phyloP scores from a whole-genome alignment of 2,329 filamentous ascomycete species.

The Chaetothyriales sp. region DNA sequence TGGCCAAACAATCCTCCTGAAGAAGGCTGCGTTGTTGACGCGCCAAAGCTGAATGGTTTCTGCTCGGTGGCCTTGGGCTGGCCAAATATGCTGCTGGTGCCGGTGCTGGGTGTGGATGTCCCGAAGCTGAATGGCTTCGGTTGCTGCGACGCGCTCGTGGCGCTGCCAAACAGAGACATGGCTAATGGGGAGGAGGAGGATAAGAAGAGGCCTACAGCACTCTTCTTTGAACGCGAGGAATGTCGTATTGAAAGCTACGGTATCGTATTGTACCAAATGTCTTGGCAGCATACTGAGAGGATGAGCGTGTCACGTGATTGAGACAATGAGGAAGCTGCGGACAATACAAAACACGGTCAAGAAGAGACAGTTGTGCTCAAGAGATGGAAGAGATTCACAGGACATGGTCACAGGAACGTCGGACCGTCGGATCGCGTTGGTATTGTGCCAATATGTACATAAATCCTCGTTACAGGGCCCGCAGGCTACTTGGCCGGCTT shows the following conservation, averaged over 20 bases:
- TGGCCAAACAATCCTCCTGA: conserved; percentile 19
- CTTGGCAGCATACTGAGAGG: too few species aligned
- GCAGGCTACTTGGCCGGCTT: conserved; percentile 3
- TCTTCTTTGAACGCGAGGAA: too few species aligned
- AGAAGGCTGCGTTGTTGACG: conserved; percentile 19
- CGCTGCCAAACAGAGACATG: neutral
- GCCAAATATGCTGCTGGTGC: neutral
- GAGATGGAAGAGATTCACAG: neutral
- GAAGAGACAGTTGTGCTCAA: neutral
- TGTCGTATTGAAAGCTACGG: too few species aligned
- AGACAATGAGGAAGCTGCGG: too few species aligned
- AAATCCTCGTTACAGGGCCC: neutral
- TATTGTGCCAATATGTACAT: neutral
- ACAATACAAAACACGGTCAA: neutral
- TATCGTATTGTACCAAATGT: too few species aligned
- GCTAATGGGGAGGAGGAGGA: neutral
- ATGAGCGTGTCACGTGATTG: too few species aligned
- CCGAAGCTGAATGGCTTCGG: neutral
- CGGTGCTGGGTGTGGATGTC: neutral
- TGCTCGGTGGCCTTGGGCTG: neutral
- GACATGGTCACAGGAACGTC: neutral
- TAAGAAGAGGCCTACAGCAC: neutral
- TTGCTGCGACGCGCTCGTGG: neutral
- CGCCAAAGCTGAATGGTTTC: neutral
- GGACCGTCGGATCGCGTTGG: neutral